Base-by-base conservation (phyloP, 2,329 filamentous ascomycete species). In the Seiridium cupressi region DNA sequence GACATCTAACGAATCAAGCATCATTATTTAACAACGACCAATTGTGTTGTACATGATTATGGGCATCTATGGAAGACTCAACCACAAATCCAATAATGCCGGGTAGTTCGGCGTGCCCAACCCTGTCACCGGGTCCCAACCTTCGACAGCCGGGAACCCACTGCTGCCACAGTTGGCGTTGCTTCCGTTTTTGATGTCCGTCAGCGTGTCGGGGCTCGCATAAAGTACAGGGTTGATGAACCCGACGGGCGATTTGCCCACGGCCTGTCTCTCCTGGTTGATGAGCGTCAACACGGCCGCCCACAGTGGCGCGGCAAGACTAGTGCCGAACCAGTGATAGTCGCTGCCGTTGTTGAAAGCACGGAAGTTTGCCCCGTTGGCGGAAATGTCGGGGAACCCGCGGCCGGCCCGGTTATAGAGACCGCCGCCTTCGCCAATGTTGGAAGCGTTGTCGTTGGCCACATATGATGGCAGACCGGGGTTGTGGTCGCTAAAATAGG, bases 81-180 rank as follows among this genome's bases (percentile, higher is more conserved):
- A 7, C 40, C 61, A 61, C 1, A 61, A 5, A 10, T 59, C 46
- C 13, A 59, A 11, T 35, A 61, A 5, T 10, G 54, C 44, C 5
- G 48, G 48, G 13, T 59, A 61, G 18, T 59, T 55, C 4, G 60
- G 60, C 26, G 57, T 62, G 2, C 82, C 81, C n/a, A 83, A 61
- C 55, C 86, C 82, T 1, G 81, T 83, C 3, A 81, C 77, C 1
- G 77, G 73, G 63, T 84, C 81, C 66, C 76, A 84, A 0, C 81
- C 81, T 57, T 69, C 61, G 7, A 65, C 66, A 3, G 79, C 78
- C n/a, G 75, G 72, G 79, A 81, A 84, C 0, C 80, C 80, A 1
- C 70, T 69, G 1, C 73, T 72, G 3, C 62, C 62, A 35, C 60
- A 62, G 18, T 44, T 44, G 9, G 44, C 34, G 26, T 55, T 59